These are phyloP conservation scores for Nakazawaea ishiwadae DNA, from an alignment of 805 yeast species.

Conservation along the genomic window DNA sequence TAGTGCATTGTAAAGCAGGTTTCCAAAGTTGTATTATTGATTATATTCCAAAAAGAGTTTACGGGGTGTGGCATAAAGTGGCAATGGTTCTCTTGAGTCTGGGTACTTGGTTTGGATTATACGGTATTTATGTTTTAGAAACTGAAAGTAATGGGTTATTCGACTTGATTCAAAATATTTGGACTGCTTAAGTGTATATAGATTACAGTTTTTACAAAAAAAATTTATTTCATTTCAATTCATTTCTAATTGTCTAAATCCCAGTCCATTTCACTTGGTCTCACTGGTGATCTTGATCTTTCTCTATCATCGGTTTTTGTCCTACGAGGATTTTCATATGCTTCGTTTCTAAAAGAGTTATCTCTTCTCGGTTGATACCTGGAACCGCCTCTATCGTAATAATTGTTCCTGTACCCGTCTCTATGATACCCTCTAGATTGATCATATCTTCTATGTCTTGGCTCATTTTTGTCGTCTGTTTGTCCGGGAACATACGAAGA, in stretches of 20 bases:
- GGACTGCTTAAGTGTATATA: conserved; percentile 43
- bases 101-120: conserved; percentile 62
- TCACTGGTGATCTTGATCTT: conserved; percentile 19
- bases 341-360: too few species aligned
- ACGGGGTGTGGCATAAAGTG: conserved; percentile 55
- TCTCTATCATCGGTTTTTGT: conserved; percentile 12
- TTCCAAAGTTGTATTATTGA: conserved; percentile 75
- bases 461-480: background rate
- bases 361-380: background rate
- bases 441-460: background rate
- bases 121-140: conserved; percentile 70
- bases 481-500: conserved; percentile 6
- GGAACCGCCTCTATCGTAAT: too few species aligned
- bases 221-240: too few species aligned
- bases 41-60: conserved; percentile 72
- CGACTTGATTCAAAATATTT: conserved; percentile 56
- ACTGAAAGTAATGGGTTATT: conserved; percentile 72
- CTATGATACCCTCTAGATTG: background rate
- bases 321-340: background rate
- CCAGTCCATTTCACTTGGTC: conserved; percentile 12
- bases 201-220: too few species aligned
- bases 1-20: conserved; percentile 67
- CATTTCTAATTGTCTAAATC: conserved; percentile 14
- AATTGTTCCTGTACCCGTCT: too few species aligned
- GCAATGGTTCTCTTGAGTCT: conserved; percentile 58